phyloP scores from a whole-genome alignment of 1,139 yeast species.

The Pichia sp. region DNA sequence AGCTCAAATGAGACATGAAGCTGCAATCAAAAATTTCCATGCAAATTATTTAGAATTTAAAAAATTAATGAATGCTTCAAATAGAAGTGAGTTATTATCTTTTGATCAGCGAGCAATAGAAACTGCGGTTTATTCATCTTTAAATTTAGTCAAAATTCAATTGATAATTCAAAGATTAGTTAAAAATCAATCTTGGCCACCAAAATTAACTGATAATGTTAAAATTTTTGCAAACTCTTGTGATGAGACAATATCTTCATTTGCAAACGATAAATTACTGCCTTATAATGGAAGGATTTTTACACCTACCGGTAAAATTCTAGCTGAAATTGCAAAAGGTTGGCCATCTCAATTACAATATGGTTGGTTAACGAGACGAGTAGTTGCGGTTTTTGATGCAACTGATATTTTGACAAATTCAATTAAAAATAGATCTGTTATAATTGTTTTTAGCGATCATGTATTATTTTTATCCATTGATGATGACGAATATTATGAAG shows the following conservation, averaged over 20 bases:
- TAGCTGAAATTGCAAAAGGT: constrained; percentile 72
- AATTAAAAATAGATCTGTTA: constrained; percentile 42
- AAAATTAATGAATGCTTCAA: not conserved
- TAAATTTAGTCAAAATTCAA: constrained; percentile 66
- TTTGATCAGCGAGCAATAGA: constrained; percentile 56
- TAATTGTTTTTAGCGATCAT: constrained; percentile 76
- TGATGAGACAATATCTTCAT: constrained; percentile 68
- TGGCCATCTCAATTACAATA: constrained; percentile 88
- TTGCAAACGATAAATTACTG: constrained; percentile 51
- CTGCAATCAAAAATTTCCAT: constrained; percentile 62
- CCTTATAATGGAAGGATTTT: constrained; percentile 62
- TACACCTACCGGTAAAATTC: constrained; percentile 84
- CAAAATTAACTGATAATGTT: constrained; percentile 27
- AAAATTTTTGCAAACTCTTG: constrained; percentile 47
- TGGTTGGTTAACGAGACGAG: constrained; percentile 83
- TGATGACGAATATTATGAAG: constrained; percentile 38
- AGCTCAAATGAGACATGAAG: constrained; percentile 90
- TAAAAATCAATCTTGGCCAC: constrained; percentile 36
- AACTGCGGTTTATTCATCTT: constrained; percentile 60
- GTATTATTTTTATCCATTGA: constrained; percentile 54
- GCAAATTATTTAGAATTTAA: constrained; percentile 34
- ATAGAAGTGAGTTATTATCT: constrained; percentile 23
- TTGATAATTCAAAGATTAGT: constrained; percentile 57
- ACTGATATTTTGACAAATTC: constrained; percentile 35
- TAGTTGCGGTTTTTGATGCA: constrained; percentile 72